Percentiles rank a stretch among this genome's conserved stretches.
Evolutionary conservation across 805 yeast genomes (phyloP).

Genomic region (Candida tibetensis): DNA sequence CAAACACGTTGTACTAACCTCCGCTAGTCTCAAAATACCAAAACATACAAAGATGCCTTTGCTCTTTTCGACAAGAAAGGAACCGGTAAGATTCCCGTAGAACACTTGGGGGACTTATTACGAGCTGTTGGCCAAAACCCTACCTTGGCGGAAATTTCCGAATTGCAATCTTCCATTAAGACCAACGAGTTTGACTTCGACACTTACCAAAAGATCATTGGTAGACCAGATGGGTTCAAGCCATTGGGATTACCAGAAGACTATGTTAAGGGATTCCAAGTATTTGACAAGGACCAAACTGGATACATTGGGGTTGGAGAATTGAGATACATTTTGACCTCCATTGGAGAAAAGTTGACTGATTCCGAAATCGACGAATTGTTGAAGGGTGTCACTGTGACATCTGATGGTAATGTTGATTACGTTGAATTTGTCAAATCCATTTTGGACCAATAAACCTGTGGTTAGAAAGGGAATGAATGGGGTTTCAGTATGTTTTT

Average conservation of each 20-base stretch:
- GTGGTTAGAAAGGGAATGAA: neutral
- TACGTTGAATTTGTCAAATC: constrained; percentile 93
- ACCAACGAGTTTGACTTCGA: constrained; percentile 64
- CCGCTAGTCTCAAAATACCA: constrained; percentile 40
- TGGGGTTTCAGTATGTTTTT: neutral
- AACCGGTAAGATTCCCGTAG: constrained; percentile 82
- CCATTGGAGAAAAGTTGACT: constrained; percentile 89
- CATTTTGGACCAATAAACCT: constrained; percentile 80
- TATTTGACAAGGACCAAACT: constrained; percentile 91
- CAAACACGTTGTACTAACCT: constrained; percentile 15
- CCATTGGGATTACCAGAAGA: constrained; percentile 87
- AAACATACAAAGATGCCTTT: constrained; percentile 82
- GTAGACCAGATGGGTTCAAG: constrained; percentile 86
- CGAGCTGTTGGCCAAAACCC: constrained; percentile 99
- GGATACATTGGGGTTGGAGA: constrained; percentile 98
- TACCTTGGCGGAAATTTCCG: constrained; percentile 79
- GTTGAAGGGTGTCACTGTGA: constrained; percentile 90
- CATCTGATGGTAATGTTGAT: constrained; percentile 92
- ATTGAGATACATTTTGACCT: constrained; percentile 88
- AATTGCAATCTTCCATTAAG: constrained; percentile 41
- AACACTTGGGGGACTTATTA: constrained; percentile 85
- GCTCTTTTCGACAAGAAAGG: constrained; percentile 96
- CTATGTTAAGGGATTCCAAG: constrained; percentile 90
- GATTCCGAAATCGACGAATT: constrained; percentile 94
- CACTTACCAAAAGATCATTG: constrained; percentile 70